Percentiles rank a stretch among this genome's conserved stretches.
phyloP scores from a whole-genome alignment of 805 yeast genomes.

The Grigorovia humatica region DNA sequence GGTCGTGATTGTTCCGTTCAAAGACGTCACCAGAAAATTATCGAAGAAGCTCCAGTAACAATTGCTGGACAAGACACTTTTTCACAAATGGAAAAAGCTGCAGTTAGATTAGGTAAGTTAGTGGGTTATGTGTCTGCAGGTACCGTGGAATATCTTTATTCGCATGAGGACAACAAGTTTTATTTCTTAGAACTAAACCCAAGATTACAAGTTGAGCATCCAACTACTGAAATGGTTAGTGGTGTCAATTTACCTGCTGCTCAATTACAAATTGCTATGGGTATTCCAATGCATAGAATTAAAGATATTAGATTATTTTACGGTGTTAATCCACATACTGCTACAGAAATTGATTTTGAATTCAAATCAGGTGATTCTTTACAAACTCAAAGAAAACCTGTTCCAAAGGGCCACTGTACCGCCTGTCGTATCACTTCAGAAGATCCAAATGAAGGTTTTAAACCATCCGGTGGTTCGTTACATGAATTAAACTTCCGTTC shows the following conservation, averaged over 20 bases:
- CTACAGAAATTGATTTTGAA: constrained; percentile 84
- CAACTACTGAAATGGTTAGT: constrained; percentile 98
- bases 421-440: constrained; percentile 99
- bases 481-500: constrained; percentile 96
- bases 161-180: constrained; percentile 88
- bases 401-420: constrained; percentile 96
- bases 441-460: constrained; percentile 98
- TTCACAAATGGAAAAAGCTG: constrained; percentile 89
- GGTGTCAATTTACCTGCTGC: constrained; percentile 98
- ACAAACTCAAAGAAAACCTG: constrained; percentile 80
- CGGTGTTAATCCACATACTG: constrained; percentile 92
- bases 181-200: constrained; percentile 96
- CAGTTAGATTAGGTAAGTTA: constrained; percentile 89
- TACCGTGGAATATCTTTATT: constrained; percentile 94
- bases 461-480: constrained; percentile 94
- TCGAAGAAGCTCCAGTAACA: constrained; percentile 98
- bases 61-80: constrained; percentile 82
- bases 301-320: constrained; percentile 85
- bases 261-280: constrained; percentile 98
- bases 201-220: constrained; percentile 98
- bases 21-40: constrained; percentile 97
- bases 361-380: constrained; percentile 64
- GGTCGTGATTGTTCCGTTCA: constrained; percentile 99
- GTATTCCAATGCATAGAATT: constrained; percentile 92
- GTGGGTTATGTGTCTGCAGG: constrained; percentile 99